Evolutionary conservation across 257 asterid species (phyloP), one percentile per base, ranked within the genome.

Genomic region (Ballota nigra): DNA sequence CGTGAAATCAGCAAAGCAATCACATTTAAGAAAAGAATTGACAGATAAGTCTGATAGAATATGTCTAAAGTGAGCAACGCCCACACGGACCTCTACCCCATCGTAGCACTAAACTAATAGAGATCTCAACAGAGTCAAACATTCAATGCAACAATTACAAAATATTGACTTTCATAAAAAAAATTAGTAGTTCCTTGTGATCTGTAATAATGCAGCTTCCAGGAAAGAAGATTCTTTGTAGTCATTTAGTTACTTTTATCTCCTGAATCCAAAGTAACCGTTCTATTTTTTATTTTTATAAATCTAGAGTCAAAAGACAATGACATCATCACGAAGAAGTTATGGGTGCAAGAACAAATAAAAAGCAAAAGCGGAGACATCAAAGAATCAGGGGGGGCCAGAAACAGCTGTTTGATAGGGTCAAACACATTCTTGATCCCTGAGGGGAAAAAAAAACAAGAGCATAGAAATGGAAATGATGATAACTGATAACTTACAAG

Each of bases 401-500:
- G n/a, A n/a, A 23, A 26, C 16, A 67, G 72, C 55, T 28, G 66
- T 65, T 63, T 43, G 24, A 29, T n/a, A 36, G 47, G 22, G 43
- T 23, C 20, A 23, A 4, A 36, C 9, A 49, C 45, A 53, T 8
- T 0, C 15, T 18, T 11, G 59, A 36, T 58, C 55, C 63, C 6
- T 10, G 13, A 31, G 22, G 9, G 10, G 1, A 0, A 4, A 63
- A 24, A 7, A 20, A 1, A 36, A 8, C 10, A 41, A 34, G 7
- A 68, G 23, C 7, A 28, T 8, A n/a, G 52, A 51, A 20, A 4
- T 13, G 19, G 69, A 31, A 69, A 57, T 28, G 56, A 75, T 68
- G 56, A 63, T 64, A 9, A 45, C 1, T 2, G 66, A 24, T 1
- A 73, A 87, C 98, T 84, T 83, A 93, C 97, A 93, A 80, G 77